phyloP scores from a whole-genome alignment of 2,329 filamentous ascomycete species.

The Metarhizium sp. region DNA sequence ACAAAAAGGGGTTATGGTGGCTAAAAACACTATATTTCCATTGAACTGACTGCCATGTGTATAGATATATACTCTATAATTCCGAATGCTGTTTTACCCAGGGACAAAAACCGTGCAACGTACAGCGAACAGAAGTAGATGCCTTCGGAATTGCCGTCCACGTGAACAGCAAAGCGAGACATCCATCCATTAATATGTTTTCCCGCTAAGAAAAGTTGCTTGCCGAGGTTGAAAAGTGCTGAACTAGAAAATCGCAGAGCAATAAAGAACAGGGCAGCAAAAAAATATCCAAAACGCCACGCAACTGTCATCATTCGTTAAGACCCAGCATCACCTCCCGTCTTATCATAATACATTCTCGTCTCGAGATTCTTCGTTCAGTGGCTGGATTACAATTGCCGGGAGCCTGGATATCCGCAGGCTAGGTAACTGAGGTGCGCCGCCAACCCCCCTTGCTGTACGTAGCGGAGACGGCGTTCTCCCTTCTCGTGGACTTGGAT shows the following conservation, averaged over 20 bases:
- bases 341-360: not conserved
- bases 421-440: slow-evolving; percentile 41
- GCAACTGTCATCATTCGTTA: not conserved
- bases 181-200: not conserved
- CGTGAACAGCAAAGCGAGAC: no score
- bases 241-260: not conserved
- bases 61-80: no score
- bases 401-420: slow-evolving; percentile 40
- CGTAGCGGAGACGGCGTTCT: not conserved
- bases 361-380: not conserved
- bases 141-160: no score
- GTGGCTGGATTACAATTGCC: slow-evolving; percentile 31
- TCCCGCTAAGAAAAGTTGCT: no score
- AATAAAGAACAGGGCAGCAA: not conserved
- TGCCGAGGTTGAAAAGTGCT: not conserved
- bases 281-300: not conserved
- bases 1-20: no score
- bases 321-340: not conserved
- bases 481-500: not conserved
- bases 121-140: no score
- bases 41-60: no score
- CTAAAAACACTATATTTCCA: no score
- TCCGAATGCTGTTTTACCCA: no score
- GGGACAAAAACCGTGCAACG: no score
- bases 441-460: slow-evolving; percentile 24